These are phyloP conservation scores for Modicella reniformis DNA, from an alignment of 371 early-diverging fungal species.

Conservation along the genomic window DNA sequence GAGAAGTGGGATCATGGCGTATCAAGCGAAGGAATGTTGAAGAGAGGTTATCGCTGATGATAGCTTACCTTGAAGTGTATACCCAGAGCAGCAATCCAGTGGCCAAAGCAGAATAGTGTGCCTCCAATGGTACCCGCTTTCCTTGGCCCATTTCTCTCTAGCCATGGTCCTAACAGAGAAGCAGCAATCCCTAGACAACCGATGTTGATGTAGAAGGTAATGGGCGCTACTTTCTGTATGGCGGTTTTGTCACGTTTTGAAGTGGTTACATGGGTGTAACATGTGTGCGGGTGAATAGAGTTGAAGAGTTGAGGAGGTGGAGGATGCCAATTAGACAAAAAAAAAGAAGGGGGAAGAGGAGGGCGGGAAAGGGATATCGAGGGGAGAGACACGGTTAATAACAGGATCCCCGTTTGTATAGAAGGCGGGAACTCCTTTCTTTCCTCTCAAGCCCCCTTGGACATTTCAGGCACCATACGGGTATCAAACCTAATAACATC, in stretches of 20 bases:
- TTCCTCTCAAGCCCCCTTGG: conserved; percentile 14
- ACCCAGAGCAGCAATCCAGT: conserved; percentile 69
- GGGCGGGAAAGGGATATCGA: conserved; percentile 1
- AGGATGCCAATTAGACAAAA: conserved; percentile 3
- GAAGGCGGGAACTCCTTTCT: conserved; percentile 22
- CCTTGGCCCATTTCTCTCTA: conserved; percentile 71
- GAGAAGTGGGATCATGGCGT: too few species aligned
- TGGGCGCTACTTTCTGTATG: conserved; percentile 59
- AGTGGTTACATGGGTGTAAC: conserved; percentile 2
- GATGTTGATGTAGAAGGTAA: conserved; percentile 76
- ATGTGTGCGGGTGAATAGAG: background rate
- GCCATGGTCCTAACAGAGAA: conserved; percentile 74
- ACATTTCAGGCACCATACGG: background rate
- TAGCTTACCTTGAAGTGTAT: conserved; percentile 56
- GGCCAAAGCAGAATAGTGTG: conserved; percentile 66
- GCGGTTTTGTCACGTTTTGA: background rate
- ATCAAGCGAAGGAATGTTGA: too few species aligned
- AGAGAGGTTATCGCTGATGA: too few species aligned
- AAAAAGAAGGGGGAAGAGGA: background rate
- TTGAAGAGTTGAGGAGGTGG: background rate
- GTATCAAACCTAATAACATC: too few species aligned
- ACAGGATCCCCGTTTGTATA: conserved; percentile 1
- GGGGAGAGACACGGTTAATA: conserved; percentile 16
- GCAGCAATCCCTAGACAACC: conserved; percentile 72
- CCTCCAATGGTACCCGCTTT: conserved; percentile 64